Evolutionary conservation across 768 basidiomycete genomes (phyloP).

Genomic region (Phylloporus rhodoxanthus): DNA sequence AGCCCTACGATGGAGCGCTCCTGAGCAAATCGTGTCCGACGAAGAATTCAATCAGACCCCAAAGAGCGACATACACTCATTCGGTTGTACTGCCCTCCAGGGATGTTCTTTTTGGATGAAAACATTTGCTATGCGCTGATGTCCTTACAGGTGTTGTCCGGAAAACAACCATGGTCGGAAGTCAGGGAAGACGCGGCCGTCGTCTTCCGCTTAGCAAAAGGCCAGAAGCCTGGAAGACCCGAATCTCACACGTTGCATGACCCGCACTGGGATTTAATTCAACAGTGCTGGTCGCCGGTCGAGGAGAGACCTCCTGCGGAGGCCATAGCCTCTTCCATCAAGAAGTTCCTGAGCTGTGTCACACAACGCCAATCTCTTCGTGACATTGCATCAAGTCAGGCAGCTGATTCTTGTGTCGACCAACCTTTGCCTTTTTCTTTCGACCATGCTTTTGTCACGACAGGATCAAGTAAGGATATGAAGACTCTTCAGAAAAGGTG

Average conservation of each 20-base stretch:
- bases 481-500: background rate
- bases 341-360: background rate
- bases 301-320: background rate
- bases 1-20: slow-evolving; percentile 41
- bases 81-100: slow-evolving; percentile 29
- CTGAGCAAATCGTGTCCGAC: slow-evolving; percentile 26
- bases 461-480: background rate
- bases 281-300: slow-evolving; percentile 4
- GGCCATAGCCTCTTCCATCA: background rate
- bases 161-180: slow-evolving; percentile 12
- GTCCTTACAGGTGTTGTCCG: slow-evolving; percentile 19
- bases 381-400: background rate
- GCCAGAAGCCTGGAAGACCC: slow-evolving; percentile 2
- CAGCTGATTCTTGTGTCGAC: background rate
- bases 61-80: slow-evolving; percentile 17
- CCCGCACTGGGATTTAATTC: slow-evolving; percentile 6
- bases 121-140: background rate
- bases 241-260: slow-evolving; percentile 1
- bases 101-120: slow-evolving; percentile 5
- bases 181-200: background rate
- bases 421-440: background rate
- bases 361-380: background rate
- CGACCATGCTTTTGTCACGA: background rate
- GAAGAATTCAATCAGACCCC: background rate
- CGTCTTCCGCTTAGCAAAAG: slow-evolving; percentile 5